These are phyloP conservation scores for Phytopythium vexans DNA, from an alignment of 352 stramenopile species.

Conservation along the genomic window DNA sequence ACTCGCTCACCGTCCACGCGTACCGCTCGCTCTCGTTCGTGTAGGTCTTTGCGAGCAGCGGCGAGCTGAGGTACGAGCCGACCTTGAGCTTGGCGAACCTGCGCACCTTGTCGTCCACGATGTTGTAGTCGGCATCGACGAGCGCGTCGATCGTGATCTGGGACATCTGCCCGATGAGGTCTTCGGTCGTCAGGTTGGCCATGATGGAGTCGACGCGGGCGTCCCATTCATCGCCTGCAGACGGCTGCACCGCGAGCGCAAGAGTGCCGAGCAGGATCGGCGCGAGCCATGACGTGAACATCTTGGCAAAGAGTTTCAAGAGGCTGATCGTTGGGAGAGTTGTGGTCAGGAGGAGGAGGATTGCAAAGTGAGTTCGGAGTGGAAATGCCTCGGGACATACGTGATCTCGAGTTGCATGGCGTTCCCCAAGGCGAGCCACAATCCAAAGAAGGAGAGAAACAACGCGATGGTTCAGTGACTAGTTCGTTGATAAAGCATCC, in stretches of 20 bases:
- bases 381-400: too few species aligned
- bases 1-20: slow-evolving; percentile 27
- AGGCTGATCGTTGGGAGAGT: slow-evolving; percentile 3
- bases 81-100: slow-evolving; percentile 64
- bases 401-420: too few species aligned
- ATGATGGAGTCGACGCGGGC: slow-evolving; percentile 10
- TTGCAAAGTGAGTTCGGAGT: slow-evolving; percentile 7
- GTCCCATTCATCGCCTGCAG: slow-evolving; percentile 10
- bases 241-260: slow-evolving; percentile 7
- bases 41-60: slow-evolving; percentile 3
- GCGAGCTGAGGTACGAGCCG: slow-evolving; percentile 80
- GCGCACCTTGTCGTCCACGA: slow-evolving; percentile 43
- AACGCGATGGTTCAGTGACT: too few species aligned
- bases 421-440: too few species aligned
- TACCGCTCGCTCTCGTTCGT: slow-evolving; percentile 2
- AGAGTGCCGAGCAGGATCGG: slow-evolving; percentile 16
- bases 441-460: too few species aligned
- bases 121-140: slow-evolving; percentile 33
- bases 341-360: slow-evolving; percentile 10
- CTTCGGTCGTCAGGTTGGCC: slow-evolving; percentile 5
- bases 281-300: slow-evolving; percentile 27
- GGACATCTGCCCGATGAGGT: slow-evolving; percentile 78
- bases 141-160: slow-evolving; percentile 77
- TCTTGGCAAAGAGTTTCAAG: background rate
- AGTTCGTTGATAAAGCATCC: too few species aligned